These are phyloP conservation scores for Kalaharituber pfeilii DNA, from an alignment of 2,329 filamentous ascomycete species.

Conservation along the genomic window DNA sequence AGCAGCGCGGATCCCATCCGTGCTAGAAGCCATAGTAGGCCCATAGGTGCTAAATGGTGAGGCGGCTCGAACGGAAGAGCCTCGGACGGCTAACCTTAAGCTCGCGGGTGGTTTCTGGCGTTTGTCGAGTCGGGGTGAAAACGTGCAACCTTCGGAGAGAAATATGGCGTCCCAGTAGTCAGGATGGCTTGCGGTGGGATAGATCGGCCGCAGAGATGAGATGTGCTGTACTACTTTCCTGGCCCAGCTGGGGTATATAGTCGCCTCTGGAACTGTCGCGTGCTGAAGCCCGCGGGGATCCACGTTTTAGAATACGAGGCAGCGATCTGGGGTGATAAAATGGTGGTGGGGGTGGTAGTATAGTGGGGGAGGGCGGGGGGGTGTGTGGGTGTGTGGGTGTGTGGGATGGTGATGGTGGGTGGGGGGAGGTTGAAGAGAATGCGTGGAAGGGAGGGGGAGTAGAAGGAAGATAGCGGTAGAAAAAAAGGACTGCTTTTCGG, in stretches of 20 bases:
- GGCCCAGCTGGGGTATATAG: neutral
- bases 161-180: neutral
- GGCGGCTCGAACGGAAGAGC: neutral
- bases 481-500: neutral
- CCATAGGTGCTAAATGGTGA: slow-evolving; percentile 4
- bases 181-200: neutral
- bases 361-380: no score
- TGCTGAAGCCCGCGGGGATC: slow-evolving; percentile 1
- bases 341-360: no score
- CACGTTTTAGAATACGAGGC: no score
- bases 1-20: slow-evolving; percentile 70
- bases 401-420: no score
- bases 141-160: neutral
- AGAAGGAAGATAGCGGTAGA: neutral
- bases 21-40: slow-evolving; percentile 28
- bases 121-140: neutral
- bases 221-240: neutral
- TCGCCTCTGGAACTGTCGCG: neutral
- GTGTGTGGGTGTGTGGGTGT: no score
- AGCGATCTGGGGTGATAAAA: no score
- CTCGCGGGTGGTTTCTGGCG: neutral
- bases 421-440: neutral
- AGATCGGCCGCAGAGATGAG: neutral
- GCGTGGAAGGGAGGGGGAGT: neutral
- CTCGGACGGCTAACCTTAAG: neutral